Conservation (phyloP, 306 rosid genomes). For the Styphnolobium japonicum region DNA sequence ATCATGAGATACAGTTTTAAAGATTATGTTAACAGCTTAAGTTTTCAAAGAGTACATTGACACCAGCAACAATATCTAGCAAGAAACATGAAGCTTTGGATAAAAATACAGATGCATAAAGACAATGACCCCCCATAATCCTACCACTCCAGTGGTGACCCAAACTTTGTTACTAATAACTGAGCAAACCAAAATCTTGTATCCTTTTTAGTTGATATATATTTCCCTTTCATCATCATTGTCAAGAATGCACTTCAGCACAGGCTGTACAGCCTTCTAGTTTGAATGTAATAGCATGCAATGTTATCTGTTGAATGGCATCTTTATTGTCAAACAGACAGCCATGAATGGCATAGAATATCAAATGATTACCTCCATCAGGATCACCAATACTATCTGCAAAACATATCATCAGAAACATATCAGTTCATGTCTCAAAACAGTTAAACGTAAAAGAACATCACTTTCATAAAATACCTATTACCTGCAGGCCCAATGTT, state of each 20-base stretch:
- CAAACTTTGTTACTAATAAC: neutral
- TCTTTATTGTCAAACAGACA: neutral
- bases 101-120: neutral
- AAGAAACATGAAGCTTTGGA: slow-evolving; percentile 1
- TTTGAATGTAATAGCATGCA: slow-evolving; percentile 15
- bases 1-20: slow-evolving; percentile 1
- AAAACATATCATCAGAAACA: slow-evolving; percentile 32
- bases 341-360: slow-evolving; percentile 9
- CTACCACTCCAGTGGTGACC: neutral
- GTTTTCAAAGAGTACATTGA: neutral
- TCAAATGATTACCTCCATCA: slow-evolving; percentile 69
- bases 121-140: neutral
- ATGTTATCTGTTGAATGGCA: neutral
- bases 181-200: neutral
- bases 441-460: neutral
- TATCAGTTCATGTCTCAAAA: slow-evolving; percentile 34
- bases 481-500: slow-evolving; percentile 80
- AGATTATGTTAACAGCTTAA: neutral
- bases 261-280: neutral
- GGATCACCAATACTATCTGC: slow-evolving; percentile 68
- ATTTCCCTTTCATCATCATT: neutral
- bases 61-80: neutral
- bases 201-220: neutral
- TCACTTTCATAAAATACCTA: neutral
- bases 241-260: neutral